Conservation (phyloP, 2,329 filamentous ascomycete species). For the Botrytis deweyae region DNA sequence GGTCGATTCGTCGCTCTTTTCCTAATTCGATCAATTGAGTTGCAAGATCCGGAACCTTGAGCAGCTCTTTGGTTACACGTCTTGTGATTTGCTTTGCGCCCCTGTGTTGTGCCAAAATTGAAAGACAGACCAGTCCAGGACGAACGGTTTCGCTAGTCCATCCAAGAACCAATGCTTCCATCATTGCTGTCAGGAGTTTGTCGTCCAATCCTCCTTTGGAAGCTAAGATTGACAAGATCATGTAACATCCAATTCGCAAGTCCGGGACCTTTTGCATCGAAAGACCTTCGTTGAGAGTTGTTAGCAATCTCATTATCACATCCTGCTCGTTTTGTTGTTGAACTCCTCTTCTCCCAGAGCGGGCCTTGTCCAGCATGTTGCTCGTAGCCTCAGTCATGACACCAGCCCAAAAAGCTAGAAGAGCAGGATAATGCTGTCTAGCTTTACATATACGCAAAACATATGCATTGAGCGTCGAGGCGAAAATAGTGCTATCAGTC, state of each 20-base stretch:
- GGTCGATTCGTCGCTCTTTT: conserved; percentile 65
- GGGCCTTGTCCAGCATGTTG: conserved; percentile 73
- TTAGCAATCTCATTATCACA: conserved; percentile 66
- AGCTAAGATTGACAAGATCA: conserved; percentile 83
- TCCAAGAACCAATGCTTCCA: conserved; percentile 80
- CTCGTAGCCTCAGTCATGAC: conserved; percentile 83
- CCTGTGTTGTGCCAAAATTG: conserved; percentile 78
- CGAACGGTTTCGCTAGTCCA: conserved; percentile 73
- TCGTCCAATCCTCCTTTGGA: conserved; percentile 80
- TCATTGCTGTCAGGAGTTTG: conserved; percentile 75
- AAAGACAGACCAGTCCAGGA: conserved; percentile 75
- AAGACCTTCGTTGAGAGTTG: conserved; percentile 73
- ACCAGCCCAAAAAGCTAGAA: conserved; percentile 89
- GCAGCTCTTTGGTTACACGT: conserved; percentile 66
- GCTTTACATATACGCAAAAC: conserved; percentile 71
- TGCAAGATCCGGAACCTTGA: conserved; percentile 62
- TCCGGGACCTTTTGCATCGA: conserved; percentile 73
- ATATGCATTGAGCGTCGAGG: conserved; percentile 74
- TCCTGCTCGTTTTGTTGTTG: conserved; percentile 81
- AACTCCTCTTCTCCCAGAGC: conserved; percentile 72
- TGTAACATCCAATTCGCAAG: conserved; percentile 83
- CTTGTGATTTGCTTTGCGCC: conserved; percentile 67
- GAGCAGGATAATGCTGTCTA: conserved; percentile 70
- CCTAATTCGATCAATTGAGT: conserved; percentile 60
- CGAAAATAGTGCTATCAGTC: conserved; percentile 73